Percentiles rank a stretch among this genome's conserved stretches.
Evolutionary conservation across 2,329 filamentous ascomycete species (phyloP).

Genomic region (Colletotrichum tamarilloi): DNA sequence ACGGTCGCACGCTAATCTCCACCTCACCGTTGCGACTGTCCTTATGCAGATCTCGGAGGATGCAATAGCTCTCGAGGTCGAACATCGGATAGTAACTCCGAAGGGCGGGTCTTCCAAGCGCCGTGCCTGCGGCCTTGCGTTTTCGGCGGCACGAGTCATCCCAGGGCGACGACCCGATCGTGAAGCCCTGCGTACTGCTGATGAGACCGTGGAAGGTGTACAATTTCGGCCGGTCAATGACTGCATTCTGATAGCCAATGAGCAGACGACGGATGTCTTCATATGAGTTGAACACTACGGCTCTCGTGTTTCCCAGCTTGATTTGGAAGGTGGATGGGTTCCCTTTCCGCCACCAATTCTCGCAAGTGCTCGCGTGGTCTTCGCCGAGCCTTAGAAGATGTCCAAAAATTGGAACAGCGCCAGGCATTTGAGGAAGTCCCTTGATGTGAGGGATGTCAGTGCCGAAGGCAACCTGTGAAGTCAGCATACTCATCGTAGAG

Average conservation of each 20-base stretch:
- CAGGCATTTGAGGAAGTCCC: conserved; percentile 69
- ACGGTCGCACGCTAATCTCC: conserved; percentile 71
- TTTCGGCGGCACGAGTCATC: conserved; percentile 83
- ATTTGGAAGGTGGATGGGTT: conserved; percentile 72
- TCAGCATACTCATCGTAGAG: not conserved
- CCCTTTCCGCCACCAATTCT: conserved; percentile 69
- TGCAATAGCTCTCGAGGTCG: conserved; percentile 69
- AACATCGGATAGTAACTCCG: conserved; percentile 87
- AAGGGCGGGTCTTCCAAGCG: conserved; percentile 79
- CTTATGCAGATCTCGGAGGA: conserved; percentile 63
- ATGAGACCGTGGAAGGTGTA: conserved; percentile 87
- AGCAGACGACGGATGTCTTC: conserved; percentile 79
- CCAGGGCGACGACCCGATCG: conserved; percentile 86
- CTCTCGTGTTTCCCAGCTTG: conserved; percentile 73
- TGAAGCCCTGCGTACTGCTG: conserved; percentile 81
- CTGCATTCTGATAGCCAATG: conserved; percentile 81
- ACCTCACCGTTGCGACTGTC: conserved; percentile 73
- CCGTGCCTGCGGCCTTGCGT: conserved; percentile 82
- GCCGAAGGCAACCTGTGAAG: conserved; percentile 46
- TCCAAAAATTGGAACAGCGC: conserved; percentile 68
- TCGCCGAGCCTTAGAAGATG: conserved; percentile 71
- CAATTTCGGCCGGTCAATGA: conserved; percentile 81
- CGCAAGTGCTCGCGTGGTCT: conserved; percentile 65
- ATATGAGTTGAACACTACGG: conserved; percentile 83
- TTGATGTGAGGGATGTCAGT: conserved; percentile 72